These are phyloP conservation scores for Claviceps sp. DNA, from an alignment of 2,329 filamentous ascomycete species.

Conservation along the genomic window DNA sequence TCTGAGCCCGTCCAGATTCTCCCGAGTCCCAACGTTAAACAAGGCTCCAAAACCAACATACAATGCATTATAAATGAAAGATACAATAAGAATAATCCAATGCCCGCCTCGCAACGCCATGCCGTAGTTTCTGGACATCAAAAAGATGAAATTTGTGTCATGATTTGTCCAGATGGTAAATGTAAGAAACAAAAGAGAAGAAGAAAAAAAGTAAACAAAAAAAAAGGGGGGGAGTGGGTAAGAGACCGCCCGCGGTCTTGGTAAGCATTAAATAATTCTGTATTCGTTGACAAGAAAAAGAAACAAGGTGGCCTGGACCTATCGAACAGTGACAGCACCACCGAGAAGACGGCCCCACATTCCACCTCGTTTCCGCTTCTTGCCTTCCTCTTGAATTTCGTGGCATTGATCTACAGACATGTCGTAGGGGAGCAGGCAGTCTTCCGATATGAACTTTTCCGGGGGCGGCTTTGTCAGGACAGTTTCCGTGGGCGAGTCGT, in stretches of 20 bases:
- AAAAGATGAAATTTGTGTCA: neutral
- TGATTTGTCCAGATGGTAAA: neutral
- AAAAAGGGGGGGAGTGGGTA: neutral
- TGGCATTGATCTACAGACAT: conserved; percentile 39
- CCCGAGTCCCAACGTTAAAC: too few relatives aligned
- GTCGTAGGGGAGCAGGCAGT: conserved; percentile 38
- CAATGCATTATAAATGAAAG: too few relatives aligned
- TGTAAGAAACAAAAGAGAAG: too few relatives aligned
- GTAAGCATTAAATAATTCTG: neutral
- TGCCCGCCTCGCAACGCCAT: neutral
- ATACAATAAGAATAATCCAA: neutral
- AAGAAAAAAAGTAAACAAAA: neutral
- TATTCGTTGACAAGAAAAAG: neutral
- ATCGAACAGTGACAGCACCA: conserved; percentile 27
- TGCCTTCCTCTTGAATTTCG: conserved; percentile 32
- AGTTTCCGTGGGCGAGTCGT: conserved; percentile 36
- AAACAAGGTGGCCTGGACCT: neutral
- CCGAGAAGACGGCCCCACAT: conserved; percentile 42
- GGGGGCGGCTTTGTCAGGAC: conserved; percentile 24
- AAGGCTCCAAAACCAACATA: too few relatives aligned
- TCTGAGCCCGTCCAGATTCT: too few relatives aligned
- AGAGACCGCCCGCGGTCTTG: neutral
- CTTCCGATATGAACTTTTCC: conserved; percentile 11
- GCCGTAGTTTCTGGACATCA: neutral
- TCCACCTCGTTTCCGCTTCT: conserved; percentile 35